Percentiles rank a stretch among this genome's conserved stretches.
Evolutionary conservation across 2,329 filamentous ascomycete genomes (phyloP).

Genomic region (Colletotrichum horii): DNA sequence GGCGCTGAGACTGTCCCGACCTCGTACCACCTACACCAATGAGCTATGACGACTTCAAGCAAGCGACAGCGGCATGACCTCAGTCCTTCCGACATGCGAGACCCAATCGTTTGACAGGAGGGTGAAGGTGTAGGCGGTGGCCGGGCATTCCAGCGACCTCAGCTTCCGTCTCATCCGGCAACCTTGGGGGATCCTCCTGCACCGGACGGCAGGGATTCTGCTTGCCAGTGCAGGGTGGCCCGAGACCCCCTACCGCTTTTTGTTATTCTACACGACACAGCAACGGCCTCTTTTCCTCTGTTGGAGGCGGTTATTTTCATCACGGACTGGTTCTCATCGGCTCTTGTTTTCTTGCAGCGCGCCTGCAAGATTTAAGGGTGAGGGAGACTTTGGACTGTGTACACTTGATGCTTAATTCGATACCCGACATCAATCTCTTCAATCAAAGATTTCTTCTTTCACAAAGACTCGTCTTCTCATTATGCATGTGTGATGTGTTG

Average conservation of each 20-base stretch:
- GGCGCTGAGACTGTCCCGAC: neutral
- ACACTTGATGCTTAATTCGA: conserved; percentile 21
- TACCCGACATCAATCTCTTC: conserved; percentile 22
- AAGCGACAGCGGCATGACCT: neutral
- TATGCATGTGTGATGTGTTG: neutral
- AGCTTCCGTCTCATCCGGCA: conserved; percentile 15
- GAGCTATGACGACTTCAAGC: neutral
- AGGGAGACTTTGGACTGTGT: neutral
- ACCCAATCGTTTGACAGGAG: neutral
- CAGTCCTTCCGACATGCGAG: neutral
- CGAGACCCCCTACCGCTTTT: neutral
- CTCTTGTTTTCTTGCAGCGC: neutral
- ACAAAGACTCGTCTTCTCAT: no score
- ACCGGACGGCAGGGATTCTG: neutral
- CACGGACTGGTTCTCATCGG: neutral
- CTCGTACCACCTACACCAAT: neutral
- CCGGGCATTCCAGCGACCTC: neutral
- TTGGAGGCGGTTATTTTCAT: neutral
- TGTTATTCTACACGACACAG: conserved; percentile 9
- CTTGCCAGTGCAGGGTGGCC: neutral
- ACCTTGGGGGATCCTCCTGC: neutral
- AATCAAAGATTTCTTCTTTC: neutral
- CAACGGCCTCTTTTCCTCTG: conserved; percentile 17
- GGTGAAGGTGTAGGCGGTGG: neutral
- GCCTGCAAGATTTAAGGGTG: neutral